Evolutionary conservation across 192 early-diverging fungal genomes (phyloP).

Genomic region (Podila epigama): DNA sequence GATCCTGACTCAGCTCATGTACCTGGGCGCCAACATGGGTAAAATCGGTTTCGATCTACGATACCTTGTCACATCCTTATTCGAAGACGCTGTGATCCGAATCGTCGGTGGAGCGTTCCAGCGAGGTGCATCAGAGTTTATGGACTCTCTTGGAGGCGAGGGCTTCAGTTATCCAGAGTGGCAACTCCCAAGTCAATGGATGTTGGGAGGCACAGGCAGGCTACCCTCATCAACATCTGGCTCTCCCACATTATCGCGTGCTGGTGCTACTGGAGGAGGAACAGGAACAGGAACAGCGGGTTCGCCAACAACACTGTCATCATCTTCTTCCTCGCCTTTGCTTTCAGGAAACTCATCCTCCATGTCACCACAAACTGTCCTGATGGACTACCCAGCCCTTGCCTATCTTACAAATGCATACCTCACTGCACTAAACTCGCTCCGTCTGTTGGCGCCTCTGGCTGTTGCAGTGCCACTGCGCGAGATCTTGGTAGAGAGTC

Average conservation of each 20-base stretch:
- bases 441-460: slow-evolving; percentile 64
- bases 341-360: slow-evolving; percentile 17
- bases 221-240: slow-evolving; percentile 15
- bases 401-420: slow-evolving; percentile 73
- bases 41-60: slow-evolving; percentile 82
- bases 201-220: slow-evolving; percentile 46
- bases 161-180: slow-evolving; percentile 30
- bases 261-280: slow-evolving; percentile 28
- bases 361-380: slow-evolving; percentile 58
- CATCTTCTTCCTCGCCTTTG: too few species aligned
- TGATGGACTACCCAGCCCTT: slow-evolving; percentile 71
- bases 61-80: slow-evolving; percentile 60
- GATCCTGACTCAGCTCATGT: slow-evolving; percentile 78
- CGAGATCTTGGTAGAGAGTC: slow-evolving; percentile 34
- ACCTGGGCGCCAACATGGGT: slow-evolving; percentile 82
- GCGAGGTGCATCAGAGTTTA: slow-evolving; percentile 56
- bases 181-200: slow-evolving; percentile 54
- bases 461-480: slow-evolving; percentile 44
- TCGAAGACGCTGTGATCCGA: slow-evolving; percentile 67
- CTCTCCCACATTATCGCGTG: slow-evolving; percentile 9
- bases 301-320: neutral
- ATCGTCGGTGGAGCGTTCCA: slow-evolving; percentile 60
- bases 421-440: slow-evolving; percentile 66
- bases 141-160: slow-evolving; percentile 49
- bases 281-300: neutral